Base-by-base conservation (phyloP, 1,284 basidiomycete genomes). In the Malassezia pachydermatis region DNA sequence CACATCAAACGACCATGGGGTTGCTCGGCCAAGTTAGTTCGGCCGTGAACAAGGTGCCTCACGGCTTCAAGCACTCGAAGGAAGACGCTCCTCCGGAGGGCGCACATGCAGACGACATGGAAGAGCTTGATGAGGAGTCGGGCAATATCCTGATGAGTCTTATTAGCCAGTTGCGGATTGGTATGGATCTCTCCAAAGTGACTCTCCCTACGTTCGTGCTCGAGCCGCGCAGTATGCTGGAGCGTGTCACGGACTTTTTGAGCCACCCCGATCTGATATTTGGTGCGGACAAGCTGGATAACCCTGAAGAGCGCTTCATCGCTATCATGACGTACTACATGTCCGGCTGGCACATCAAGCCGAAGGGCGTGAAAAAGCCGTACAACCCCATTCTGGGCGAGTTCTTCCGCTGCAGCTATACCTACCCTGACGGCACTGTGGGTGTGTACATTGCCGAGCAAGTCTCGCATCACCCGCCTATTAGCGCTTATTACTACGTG, bases 311-410 rank as follows among this genome's bases (percentile, higher is more conserved):
- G 68, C 79, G 94, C 30, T 96, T 96, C 73, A 78, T 95, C 57
- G 80, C 83, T 48, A 86, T 96, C 4, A 78, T 95, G 42, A 84
- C 86, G 49, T 96, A 94, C 74, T 98, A 96, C 72, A 82, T 96
- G 36, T 86, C 87, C n/a, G 92, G 92, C 36, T 99, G 92, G 92
- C 94, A 98, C 74, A 94, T 96, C 76, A 96, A 98, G 75, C 90
- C 92, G 33, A 94, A 89, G 74, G 92, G 92, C 56, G 94, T 98
- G 58, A 98, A 98, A 84, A 98, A 98, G 76, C 92, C 92, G 65
- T 96, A 96, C 74, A 99, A 98, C 72, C 92, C 94, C 23, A 80
- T 96, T 11, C 80, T 98, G 9, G 92, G 94, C 48, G 92, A 99
- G 73, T 92, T 94, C 76, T 99, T 95, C 79, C 81, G 92, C 42